Base-by-base conservation (phyloP, 139 green algal species). In the Chlamydomonas incerta region DNA sequence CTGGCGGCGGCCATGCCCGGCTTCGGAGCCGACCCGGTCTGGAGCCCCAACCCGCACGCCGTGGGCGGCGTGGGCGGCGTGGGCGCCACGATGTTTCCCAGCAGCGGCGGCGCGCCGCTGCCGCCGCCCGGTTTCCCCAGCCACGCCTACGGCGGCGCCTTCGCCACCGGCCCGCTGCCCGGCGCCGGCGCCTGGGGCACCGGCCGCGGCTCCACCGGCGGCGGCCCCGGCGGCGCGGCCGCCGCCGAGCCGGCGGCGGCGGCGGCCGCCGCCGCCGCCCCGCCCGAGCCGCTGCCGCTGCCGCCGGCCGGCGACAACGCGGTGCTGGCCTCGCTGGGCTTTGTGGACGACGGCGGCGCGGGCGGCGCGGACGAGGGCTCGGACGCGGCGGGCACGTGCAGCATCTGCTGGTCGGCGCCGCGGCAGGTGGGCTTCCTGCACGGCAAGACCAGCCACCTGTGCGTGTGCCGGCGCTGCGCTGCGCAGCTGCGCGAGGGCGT, bases 391-490 rank as follows among this genome's bases (percentile, higher is more conserved):
- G 80, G 31, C 20, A 70, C 66, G 21, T 85, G 80, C 47, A 37
- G 47, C 18, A 85, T 85, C 47, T 85, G 80, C 66, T 85, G 80
- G 80, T 80, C 80, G 34, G 80, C 68, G n/a, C 80, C 80, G 18
- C 80, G 80, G 10, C 80, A 86, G 67, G 80, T 86, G 20, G 80
- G 80, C 14, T 79, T 86, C 55, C 80, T 86, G 34, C 80, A 86
- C 68, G 80, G 80, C 50, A 80, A 79, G 68, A 86, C 80, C 34
- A 80, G 68, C 50, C 80, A 86, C 80, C 55, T 86, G 34, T 86
- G 80, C 67, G 80, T 86, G 68, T 86, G 80, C 80, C 80, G 80
- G 34, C 80, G 80, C 80, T 86, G 80, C 67, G 80, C 80, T 15
- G 47, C 80, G 26, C 58, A 86, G 68, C 33, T 86, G 80, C 68